phyloP scores from a whole-genome alignment of 2,329 filamentous ascomycete genomes.

The Pseudogymnoascus sp. region DNA sequence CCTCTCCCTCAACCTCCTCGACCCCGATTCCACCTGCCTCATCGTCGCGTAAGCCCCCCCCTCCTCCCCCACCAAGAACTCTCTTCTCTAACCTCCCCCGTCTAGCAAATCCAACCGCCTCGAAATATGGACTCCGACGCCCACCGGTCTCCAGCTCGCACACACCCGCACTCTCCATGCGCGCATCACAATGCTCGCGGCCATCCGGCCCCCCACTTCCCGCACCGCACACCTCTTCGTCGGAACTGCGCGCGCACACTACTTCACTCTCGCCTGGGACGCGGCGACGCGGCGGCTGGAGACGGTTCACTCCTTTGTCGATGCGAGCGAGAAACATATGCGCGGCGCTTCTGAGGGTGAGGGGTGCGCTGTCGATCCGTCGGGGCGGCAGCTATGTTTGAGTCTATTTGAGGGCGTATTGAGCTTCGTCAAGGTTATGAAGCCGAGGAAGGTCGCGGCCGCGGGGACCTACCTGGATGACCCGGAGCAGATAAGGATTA shows the following conservation, averaged over 20 bases:
- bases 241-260: slow-evolving; percentile 80
- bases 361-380: slow-evolving; percentile 75
- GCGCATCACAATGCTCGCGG: slow-evolving; percentile 76
- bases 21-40: slow-evolving; percentile 67
- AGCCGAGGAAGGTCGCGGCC: slow-evolving; percentile 41
- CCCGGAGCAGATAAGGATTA: slow-evolving; percentile 51
- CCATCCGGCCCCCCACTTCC: slow-evolving; percentile 65
- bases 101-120: slow-evolving; percentile 72
- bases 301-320: slow-evolving; percentile 41
- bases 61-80: slow-evolving; percentile 12
- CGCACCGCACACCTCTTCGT: slow-evolving; percentile 80
- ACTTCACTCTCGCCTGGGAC: slow-evolving; percentile 87
- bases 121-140: slow-evolving; percentile 67
- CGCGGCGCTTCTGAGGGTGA: slow-evolving; percentile 76
- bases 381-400: slow-evolving; percentile 56
- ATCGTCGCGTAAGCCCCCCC: slow-evolving; percentile 65
- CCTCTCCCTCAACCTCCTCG: slow-evolving; percentile 67
- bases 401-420: slow-evolving; percentile 62
- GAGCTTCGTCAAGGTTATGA: slow-evolving; percentile 52
- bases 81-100: slow-evolving; percentile 3
- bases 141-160: slow-evolving; percentile 54
- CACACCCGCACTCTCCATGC: slow-evolving; percentile 72
- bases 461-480: slow-evolving; percentile 47
- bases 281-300: slow-evolving; percentile 41
- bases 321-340: slow-evolving; percentile 51